Conservation (phyloP, 2,329 filamentous ascomycete genomes). For the Diatrype stigma region DNA sequence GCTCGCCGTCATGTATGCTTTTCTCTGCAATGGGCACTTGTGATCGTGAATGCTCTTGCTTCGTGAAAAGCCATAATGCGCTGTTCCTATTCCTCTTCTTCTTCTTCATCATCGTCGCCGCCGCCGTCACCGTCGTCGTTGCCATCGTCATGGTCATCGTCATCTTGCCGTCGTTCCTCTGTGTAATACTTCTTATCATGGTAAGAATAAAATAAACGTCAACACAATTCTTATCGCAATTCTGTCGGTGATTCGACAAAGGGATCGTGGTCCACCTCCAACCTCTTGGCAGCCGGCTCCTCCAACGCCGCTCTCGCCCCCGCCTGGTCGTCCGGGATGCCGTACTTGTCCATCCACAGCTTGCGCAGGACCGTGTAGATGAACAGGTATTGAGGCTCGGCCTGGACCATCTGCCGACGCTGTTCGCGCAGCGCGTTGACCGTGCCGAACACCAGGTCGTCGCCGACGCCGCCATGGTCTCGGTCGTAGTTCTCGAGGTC, state of each 20-base stretch:
- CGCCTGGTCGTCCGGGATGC: slow-evolving; percentile 28
- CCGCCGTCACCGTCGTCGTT: background rate
- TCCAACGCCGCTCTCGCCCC: slow-evolving; percentile 4
- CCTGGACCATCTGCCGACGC: slow-evolving; percentile 93
- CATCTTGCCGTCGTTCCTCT: too few relatives aligned
- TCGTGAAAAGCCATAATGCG: background rate
- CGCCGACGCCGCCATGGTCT: slow-evolving; percentile 15
- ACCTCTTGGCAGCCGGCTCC: slow-evolving; percentile 47
- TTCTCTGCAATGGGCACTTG: background rate
- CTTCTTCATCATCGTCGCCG: too few relatives aligned
- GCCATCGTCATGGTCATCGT: background rate
- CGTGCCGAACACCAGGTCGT: slow-evolving; percentile 71
- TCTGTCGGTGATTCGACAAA: slow-evolving; percentile 36
- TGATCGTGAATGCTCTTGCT: background rate
- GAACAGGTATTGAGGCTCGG: slow-evolving; percentile 77
- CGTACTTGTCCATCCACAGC: slow-evolving; percentile 65
- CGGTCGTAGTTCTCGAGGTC: slow-evolving; percentile 50
- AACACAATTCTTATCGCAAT: slow-evolving; percentile 12
- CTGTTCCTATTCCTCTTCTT: too few relatives aligned
- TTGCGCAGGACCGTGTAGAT: slow-evolving; percentile 82
- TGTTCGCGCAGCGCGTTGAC: slow-evolving; percentile 82
- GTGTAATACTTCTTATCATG: too few relatives aligned
- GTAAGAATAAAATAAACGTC: too few relatives aligned
- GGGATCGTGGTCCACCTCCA: slow-evolving; percentile 44
- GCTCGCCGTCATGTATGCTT: background rate